Percentiles rank a stretch among this genome's conserved stretches.
phyloP scores from a whole-genome alignment of 2,329 filamentous ascomycete genomes.

The Grosmannia penicillata region DNA sequence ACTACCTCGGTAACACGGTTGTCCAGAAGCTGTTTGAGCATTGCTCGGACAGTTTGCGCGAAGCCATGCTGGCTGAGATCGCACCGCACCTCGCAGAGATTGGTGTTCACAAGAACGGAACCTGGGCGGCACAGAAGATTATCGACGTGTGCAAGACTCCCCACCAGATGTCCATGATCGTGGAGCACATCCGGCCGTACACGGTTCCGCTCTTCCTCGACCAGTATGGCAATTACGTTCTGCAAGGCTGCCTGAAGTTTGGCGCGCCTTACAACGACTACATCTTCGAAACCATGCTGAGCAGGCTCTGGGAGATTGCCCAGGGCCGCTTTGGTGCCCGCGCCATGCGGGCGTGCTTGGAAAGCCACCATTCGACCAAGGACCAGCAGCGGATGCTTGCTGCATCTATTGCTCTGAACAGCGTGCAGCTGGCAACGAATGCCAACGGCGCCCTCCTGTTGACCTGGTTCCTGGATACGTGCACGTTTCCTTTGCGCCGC shows the following conservation, averaged over 20 bases:
- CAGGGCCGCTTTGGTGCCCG: conserved; percentile 90
- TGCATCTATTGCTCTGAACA: conserved; percentile 88
- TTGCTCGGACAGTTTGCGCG: conserved; percentile 79
- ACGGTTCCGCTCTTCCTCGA: conserved; percentile 87
- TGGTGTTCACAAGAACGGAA: conserved; percentile 97
- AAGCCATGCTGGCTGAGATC: conserved; percentile 81
- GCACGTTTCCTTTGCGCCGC: conserved; percentile 82
- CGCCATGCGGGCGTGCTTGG: conserved; percentile 90
- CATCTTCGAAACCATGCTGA: conserved; percentile 96
- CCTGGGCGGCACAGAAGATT: conserved; percentile 98
- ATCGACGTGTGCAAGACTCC: conserved; percentile 88
- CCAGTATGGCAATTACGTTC: conserved; percentile 96
- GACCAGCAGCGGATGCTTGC: conserved; percentile 93
- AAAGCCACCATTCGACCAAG: conserved; percentile 89
- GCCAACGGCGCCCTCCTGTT: conserved; percentile 85
- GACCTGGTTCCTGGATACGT: conserved; percentile 97
- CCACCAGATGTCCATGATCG: conserved; percentile 69
- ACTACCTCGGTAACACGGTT: conserved; percentile 98
- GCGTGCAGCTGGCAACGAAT: conserved; percentile 90
- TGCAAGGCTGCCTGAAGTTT: conserved; percentile 92
- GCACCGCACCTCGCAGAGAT: conserved; percentile 89
- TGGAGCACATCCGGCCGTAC: conserved; percentile 71
- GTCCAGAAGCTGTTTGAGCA: conserved; percentile 97
- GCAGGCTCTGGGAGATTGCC: conserved; percentile 80
- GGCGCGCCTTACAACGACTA: conserved; percentile 82